Percentiles rank a stretch among this genome's conserved stretches.
Conservation (phyloP, 2,329 filamentous ascomycete species). For the Podosphaera xanthii region DNA sequence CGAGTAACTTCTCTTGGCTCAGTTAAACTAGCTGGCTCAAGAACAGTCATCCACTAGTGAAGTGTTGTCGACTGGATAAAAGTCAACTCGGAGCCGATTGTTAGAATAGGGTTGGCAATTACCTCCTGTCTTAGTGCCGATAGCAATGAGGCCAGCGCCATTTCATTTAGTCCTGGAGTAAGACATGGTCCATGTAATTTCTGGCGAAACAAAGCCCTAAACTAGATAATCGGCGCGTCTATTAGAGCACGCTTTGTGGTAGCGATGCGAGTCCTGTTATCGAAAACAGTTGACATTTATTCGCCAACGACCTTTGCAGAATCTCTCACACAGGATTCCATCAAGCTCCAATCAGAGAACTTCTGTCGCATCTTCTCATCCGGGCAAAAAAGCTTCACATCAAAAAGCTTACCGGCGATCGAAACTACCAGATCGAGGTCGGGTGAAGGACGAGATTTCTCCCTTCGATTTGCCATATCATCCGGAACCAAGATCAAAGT, state of each 20-base stretch:
- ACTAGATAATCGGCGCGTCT: not conserved
- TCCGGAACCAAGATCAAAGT: not conserved
- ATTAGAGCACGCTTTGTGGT: not conserved
- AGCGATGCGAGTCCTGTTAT: not conserved
- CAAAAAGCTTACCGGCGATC: not conserved
- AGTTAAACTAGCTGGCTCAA: not conserved
- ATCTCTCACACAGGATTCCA: not conserved
- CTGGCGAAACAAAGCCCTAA: not conserved
- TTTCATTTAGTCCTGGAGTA: not conserved
- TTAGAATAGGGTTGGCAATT: not conserved
- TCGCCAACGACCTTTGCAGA: not conserved
- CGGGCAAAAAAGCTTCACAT: not conserved
- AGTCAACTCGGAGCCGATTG: not conserved
- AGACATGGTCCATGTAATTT: not conserved
- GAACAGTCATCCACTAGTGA: not conserved
- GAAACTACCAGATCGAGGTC: not conserved
- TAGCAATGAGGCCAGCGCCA: not conserved
- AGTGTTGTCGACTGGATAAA: not conserved
- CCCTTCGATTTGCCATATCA: not conserved
- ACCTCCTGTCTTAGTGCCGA: no score
- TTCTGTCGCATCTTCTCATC: not conserved
- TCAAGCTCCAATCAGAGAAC: not conserved
- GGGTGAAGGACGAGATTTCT: not conserved
- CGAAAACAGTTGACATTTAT: not conserved
- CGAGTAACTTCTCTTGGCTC: not conserved